A percentile compares a stretch with the other conserved stretches of the same genome.
These are phyloP conservation scores for Pseudogymnoascus sp. DNA, from an alignment of 2,329 filamentous ascomycete species.

Conservation along the genomic window DNA sequence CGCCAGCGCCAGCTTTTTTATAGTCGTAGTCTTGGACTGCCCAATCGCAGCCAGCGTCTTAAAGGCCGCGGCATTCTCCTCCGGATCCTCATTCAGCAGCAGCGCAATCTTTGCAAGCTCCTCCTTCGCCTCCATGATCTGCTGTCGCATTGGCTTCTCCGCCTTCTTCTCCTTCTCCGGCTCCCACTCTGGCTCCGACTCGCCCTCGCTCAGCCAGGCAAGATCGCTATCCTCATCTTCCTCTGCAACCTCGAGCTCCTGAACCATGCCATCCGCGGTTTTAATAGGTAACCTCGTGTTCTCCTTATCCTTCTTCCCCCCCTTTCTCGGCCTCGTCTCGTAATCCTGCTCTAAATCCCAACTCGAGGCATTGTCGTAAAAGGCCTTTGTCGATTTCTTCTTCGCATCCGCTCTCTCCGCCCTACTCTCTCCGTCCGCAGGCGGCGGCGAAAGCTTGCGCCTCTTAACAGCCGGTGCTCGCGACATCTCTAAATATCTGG, in stretches of 20 bases:
- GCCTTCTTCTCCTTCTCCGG: conserved; percentile 46
- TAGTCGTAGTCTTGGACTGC: conserved; percentile 59
- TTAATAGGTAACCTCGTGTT: conserved; percentile 77
- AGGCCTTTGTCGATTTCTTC: conserved; percentile 30
- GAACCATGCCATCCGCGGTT: conserved; percentile 67
- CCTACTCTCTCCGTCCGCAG: conserved; percentile 32
- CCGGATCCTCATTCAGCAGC: conserved; percentile 82
- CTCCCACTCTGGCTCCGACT: conserved; percentile 42
- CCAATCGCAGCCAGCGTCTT: conserved; percentile 70
- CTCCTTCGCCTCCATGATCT: conserved; percentile 83
- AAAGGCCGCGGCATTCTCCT: conserved; percentile 77
- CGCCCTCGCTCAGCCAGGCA: conserved; percentile 54
- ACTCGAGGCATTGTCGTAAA: conserved; percentile 66
- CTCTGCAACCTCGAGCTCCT: conserved; percentile 47
- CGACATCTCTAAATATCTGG: conserved; percentile 21
- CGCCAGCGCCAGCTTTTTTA: conserved; percentile 79
- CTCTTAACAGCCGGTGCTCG: conserved; percentile 40
- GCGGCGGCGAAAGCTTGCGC: conserved; percentile 50
- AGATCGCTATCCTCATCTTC: conserved; percentile 53
- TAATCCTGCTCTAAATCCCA: conserved; percentile 94
- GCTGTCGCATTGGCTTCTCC: conserved; percentile 65
- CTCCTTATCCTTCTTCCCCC: conserved; percentile 63
- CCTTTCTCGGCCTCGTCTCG: conserved; percentile 69
- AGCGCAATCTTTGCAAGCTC: conserved; percentile 79
- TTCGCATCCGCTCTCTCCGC: conserved; percentile 17